These are phyloP conservation scores for Crithidia fasciculata DNA, from an alignment of 208 protist species.

Conservation along the genomic window DNA sequence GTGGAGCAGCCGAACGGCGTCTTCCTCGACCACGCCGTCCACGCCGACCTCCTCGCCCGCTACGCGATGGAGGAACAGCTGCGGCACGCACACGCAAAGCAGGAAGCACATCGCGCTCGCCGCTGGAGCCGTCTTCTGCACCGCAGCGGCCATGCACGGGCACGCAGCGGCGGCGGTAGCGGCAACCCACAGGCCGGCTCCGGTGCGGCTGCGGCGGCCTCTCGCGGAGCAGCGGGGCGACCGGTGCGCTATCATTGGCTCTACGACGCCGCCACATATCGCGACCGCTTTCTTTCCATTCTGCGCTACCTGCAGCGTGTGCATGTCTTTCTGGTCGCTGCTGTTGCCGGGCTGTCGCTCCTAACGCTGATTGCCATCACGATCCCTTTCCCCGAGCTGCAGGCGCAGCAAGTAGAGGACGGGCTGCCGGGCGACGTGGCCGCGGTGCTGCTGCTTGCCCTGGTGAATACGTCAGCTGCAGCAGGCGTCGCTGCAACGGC, in stretches of 20 bases:
- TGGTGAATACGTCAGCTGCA: slow-evolving; percentile 7
- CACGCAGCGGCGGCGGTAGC: too few relatives aligned
- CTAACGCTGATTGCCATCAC: slow-evolving; percentile 37
- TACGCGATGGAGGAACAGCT: slow-evolving; percentile 27
- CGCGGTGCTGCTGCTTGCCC: slow-evolving; percentile 16
- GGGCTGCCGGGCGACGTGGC: background rate
- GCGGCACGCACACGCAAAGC: slow-evolving; percentile 21
- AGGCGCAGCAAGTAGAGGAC: slow-evolving; percentile 2
- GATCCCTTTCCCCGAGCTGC: slow-evolving; percentile 23
- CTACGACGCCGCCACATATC: slow-evolving; percentile 41
- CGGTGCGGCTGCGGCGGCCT: background rate
- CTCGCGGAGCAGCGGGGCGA: background rate
- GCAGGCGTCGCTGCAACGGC: background rate
- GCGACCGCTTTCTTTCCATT: slow-evolving; percentile 12
- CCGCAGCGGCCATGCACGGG: background rate
- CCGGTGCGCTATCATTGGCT: slow-evolving; percentile 7
- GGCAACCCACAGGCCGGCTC: too few relatives aligned
- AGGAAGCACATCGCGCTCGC: slow-evolving; percentile 13
- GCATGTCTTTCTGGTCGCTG: slow-evolving; percentile 36
- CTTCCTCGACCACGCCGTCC: slow-evolving; percentile 44
- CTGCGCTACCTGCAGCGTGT: slow-evolving; percentile 42
- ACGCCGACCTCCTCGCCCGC: slow-evolving; percentile 32
- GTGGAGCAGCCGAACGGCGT: slow-evolving; percentile 59
- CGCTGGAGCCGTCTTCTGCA: slow-evolving; percentile 26
- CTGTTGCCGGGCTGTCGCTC: slow-evolving; percentile 43